phyloP scores from a whole-genome alignment of 2,329 filamentous ascomycete genomes.

The Arthrobotrys iridis region DNA sequence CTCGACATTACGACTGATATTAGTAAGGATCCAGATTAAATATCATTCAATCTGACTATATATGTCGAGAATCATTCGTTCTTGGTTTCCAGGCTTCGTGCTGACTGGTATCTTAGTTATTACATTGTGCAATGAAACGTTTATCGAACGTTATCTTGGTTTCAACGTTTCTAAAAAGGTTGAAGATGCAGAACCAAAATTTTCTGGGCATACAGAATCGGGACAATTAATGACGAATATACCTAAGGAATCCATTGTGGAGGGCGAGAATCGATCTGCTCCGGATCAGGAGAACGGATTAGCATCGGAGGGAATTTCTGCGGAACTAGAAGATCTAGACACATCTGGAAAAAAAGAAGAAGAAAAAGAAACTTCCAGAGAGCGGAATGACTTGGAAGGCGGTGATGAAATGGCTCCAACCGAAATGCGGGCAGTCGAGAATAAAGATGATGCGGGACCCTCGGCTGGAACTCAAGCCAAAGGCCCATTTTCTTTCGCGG shows the following conservation, averaged over 20 bases:
- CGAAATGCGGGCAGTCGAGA: not conserved
- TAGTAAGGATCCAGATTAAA: not conserved
- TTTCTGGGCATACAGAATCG: too few species aligned
- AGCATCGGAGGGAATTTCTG: too few species aligned
- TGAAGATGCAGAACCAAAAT: not conserved
- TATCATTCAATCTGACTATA: too few species aligned
- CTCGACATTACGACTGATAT: slow-evolving; percentile 36
- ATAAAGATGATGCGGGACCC: not conserved
- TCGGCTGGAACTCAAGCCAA: not conserved
- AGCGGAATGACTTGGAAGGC: too few species aligned
- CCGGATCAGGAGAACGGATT: too few species aligned
- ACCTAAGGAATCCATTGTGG: not conserved
- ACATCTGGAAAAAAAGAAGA: not conserved
- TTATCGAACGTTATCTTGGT: slow-evolving; percentile 20
- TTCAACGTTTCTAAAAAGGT: not conserved
- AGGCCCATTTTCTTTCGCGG: slow-evolving; percentile 26
- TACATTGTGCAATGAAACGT: slow-evolving; percentile 18
- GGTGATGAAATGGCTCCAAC: not conserved
- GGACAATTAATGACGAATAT: not conserved
- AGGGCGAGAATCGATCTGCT: not conserved
- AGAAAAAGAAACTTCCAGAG: not conserved
- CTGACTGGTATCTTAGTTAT: slow-evolving; percentile 23
- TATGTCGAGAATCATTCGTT: not conserved
- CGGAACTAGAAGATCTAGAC: not conserved
- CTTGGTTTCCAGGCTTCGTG: not conserved